Percentiles rank a stretch among this genome's conserved stretches.
Conservation (phyloP, 2,329 filamentous ascomycete species). For the Beauveria rudraprayagi region DNA sequence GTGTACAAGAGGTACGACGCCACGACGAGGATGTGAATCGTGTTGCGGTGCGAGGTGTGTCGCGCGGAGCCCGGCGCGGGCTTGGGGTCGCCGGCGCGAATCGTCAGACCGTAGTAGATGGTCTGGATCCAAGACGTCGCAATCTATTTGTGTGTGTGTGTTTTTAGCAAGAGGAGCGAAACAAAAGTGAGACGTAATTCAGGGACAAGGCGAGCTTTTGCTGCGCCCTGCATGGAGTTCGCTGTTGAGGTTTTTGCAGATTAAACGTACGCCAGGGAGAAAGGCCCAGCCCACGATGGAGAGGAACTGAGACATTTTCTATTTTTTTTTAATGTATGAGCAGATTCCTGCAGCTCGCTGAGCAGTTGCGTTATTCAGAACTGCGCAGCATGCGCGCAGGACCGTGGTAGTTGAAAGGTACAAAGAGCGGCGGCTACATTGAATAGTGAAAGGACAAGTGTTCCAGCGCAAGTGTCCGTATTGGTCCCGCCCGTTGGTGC, state of each 20-base stretch:
- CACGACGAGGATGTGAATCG: slow-evolving; percentile 78
- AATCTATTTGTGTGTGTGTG: slow-evolving; percentile 42
- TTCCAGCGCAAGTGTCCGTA: not conserved
- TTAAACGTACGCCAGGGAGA: slow-evolving; percentile 40
- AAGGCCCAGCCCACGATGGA: slow-evolving; percentile 51
- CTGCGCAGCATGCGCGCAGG: not conserved
- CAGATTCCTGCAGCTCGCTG: not conserved
- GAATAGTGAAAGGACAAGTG: slow-evolving; percentile 6
- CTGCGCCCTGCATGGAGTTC: not conserved
- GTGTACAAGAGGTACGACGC: slow-evolving; percentile 81
- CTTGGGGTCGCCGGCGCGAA: slow-evolving; percentile 80
- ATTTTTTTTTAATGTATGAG: no score
- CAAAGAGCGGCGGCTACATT: not conserved
- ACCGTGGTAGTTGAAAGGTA: not conserved
- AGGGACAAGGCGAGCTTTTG: no score
- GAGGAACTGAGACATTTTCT: slow-evolving; percentile 42
- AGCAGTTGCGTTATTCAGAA: not conserved
- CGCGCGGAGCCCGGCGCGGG: slow-evolving; percentile 62
- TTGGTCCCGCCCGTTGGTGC: not conserved
- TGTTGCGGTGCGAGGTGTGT: slow-evolving; percentile 65
- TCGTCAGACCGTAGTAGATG: slow-evolving; percentile 79
- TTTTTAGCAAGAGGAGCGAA: not conserved
- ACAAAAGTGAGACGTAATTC: no score
- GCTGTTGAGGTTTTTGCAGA: not conserved
- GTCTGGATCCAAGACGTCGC: slow-evolving; percentile 70